Evolutionary conservation across 2,329 filamentous ascomycete genomes (phyloP), one percentile per base, ranked within the genome.

Genomic region (Xylaria hypoxylon): DNA sequence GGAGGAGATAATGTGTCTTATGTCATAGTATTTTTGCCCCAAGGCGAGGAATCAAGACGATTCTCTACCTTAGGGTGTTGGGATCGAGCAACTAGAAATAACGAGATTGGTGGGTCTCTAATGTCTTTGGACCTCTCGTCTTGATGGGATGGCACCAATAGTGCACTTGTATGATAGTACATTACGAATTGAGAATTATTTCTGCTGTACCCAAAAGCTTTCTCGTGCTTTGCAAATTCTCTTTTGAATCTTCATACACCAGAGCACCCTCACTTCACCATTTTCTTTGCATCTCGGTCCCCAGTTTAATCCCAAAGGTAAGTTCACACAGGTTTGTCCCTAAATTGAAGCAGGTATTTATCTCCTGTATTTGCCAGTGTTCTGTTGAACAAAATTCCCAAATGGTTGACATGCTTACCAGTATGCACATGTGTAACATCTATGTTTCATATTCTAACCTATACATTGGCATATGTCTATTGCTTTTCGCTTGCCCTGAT

Each of bases 201-300:
- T 62, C 17, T 56, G 42, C 26, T 52, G 31, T 19, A 51, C 26
- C 15, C 68, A 68, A 78, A 78, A 53, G 75, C 70, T 82, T 96
- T 97, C 77, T 88, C 86, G 79, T 62, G 19, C 28, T 50, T 48
- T 33, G 1, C 13, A 28, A 5, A 15, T 26, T 11, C 40, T 24
- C 17, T 17, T n/a, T 11, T 8, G 15, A 2, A 31, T 19, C 11
- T 5, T 17, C 19, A 44, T 22, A 19, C 33, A 2, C 13, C 22
- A 22, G 17, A 28, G 13, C 24, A 44, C 7, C 2, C 4, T 28
- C 26, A 19, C 26, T 45, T 0, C 15, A 15, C 7, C 19, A 28
- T 17, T 24, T 31, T 2, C 15, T 50, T 31, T 31, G 10, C 22
- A 13, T 8, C 22, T 26, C 0, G 22, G 44, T 17, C 11, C 42